A percentile compares a stretch with the other conserved stretches of the same genome.
phyloP scores from a whole-genome alignment of 2,329 filamentous ascomycete species.

The Sporothrix curviconia region DNA sequence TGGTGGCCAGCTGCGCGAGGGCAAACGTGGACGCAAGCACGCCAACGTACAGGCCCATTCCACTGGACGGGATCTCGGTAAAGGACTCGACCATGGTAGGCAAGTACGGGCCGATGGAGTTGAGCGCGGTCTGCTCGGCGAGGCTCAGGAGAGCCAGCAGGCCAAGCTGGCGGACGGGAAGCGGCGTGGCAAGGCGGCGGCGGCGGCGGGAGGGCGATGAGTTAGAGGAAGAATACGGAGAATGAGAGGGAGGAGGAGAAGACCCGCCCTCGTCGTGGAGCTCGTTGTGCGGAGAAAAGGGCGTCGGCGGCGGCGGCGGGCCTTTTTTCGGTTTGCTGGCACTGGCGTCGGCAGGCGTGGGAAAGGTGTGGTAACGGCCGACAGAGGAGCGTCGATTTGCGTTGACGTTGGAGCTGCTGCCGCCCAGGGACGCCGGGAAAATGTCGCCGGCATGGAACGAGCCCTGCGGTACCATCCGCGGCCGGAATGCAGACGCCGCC shows the following conservation, averaged over 20 bases:
- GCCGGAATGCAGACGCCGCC: slow-evolving; percentile 13
- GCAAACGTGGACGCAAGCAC: slow-evolving; percentile 87
- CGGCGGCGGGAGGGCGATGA: not conserved
- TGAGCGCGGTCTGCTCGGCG: slow-evolving; percentile 91
- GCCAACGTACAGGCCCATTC: slow-evolving; percentile 83
- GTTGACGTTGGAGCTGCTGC: not conserved
- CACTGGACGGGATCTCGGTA: slow-evolving; percentile 62
- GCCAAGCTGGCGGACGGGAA: slow-evolving; percentile 76
- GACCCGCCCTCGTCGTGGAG: not conserved
- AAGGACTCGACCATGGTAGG: slow-evolving; percentile 87
- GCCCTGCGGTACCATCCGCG: slow-evolving; percentile 29
- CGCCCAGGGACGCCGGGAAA: slow-evolving; percentile 30
- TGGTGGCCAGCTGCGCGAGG: slow-evolving; percentile 83
- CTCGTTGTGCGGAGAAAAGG: not conserved
- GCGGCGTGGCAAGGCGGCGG: slow-evolving; percentile 46
- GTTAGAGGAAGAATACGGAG: too few relatives aligned
- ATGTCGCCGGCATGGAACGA: slow-evolving; percentile 49
- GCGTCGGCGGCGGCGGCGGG: slow-evolving; percentile 16
- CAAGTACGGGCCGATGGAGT: slow-evolving; percentile 92
- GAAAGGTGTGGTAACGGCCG: slow-evolving; percentile 75
- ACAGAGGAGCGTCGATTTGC: slow-evolving; percentile 31
- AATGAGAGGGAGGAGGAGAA: slow-evolving; percentile 1
- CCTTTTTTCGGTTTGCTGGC: slow-evolving; percentile 27
- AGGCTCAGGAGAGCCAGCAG: slow-evolving; percentile 84
- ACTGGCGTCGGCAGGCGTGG: slow-evolving; percentile 65